Evolutionary conservation across 495 filamentous ascomycete species (phyloP).

Genomic region (Penicillium malachiteum): DNA sequence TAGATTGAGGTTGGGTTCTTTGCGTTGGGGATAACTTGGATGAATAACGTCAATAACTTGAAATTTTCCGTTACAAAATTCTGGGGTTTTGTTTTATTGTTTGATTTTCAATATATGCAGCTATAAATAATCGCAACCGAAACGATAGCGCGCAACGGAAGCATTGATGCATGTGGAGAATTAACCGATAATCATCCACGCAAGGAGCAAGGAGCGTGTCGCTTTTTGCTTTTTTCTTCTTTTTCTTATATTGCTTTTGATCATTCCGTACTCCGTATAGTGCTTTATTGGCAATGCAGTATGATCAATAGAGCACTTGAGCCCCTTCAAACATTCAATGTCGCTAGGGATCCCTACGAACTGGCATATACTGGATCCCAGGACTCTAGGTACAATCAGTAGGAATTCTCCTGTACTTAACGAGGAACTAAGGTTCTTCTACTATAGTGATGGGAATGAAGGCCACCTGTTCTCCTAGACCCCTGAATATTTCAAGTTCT

Average conservation of each 20-base stretch:
- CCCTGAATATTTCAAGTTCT: constrained; percentile 3
- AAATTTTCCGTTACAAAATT: background rate
- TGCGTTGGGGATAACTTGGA: background rate
- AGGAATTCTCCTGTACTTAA: too few species aligned
- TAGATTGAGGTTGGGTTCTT: background rate
- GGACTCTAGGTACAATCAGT: too few species aligned
- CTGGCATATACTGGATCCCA: too few species aligned
- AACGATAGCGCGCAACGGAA: background rate
- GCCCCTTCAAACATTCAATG: too few species aligned
- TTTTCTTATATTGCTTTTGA: background rate
- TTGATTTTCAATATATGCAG: background rate
- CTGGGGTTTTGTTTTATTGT: background rate
- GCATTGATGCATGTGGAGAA: background rate
- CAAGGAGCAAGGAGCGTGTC: background rate
- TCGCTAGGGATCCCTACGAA: too few species aligned
- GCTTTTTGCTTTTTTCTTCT: background rate
- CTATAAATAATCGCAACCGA: background rate
- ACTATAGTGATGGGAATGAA: too few species aligned
- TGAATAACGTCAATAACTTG: background rate
- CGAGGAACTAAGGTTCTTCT: too few species aligned
- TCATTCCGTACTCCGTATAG: too few species aligned
- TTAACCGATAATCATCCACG: background rate
- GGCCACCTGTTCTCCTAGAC: background rate
- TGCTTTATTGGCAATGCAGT: too few species aligned
- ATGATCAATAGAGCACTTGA: too few species aligned